These are phyloP conservation scores for Tulasnella sp. DNA, from an alignment of 768 basidiomycete genomes.

Conservation along the genomic window DNA sequence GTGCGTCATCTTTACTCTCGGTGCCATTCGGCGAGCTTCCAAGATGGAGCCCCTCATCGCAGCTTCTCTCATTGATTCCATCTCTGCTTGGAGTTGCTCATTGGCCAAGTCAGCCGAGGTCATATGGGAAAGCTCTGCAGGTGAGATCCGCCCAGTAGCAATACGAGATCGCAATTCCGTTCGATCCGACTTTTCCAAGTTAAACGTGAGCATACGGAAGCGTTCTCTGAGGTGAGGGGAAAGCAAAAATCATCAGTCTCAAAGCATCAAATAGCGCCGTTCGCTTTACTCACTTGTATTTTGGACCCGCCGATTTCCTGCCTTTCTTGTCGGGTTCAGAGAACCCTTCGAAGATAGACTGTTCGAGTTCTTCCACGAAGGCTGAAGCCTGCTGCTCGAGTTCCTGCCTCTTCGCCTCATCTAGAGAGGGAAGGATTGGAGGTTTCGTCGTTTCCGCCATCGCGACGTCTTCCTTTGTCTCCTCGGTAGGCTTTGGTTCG, in stretches of 20 bases:
- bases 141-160: conserved; percentile 53
- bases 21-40: conserved; percentile 49
- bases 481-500: conserved; percentile 26
- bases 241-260: conserved; percentile 18
- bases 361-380: conserved; percentile 59
- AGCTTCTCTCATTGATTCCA: conserved; percentile 73
- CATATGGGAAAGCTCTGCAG: conserved; percentile 72
- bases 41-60: conserved; percentile 79
- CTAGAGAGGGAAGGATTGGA: background rate
- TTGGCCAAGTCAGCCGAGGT: conserved; percentile 83
- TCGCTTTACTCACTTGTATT: conserved; percentile 62
- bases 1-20: conserved; percentile 81
- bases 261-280: too few species aligned
- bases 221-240: conserved; percentile 52
- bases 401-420: conserved; percentile 39
- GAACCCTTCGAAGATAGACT: conserved; percentile 65
- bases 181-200: conserved; percentile 75
- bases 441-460: conserved; percentile 37
- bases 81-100: conserved; percentile 76
- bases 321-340: conserved; percentile 69
- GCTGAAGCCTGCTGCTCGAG: conserved; percentile 39
- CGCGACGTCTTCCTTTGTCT: conserved; percentile 30
- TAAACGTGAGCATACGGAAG: conserved; percentile 84
- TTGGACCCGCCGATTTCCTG: conserved; percentile 52
- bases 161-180: conserved; percentile 72